phyloP scores from a whole-genome alignment of 495 filamentous ascomycete genomes.

The Saxophila tyrrhenica region DNA sequence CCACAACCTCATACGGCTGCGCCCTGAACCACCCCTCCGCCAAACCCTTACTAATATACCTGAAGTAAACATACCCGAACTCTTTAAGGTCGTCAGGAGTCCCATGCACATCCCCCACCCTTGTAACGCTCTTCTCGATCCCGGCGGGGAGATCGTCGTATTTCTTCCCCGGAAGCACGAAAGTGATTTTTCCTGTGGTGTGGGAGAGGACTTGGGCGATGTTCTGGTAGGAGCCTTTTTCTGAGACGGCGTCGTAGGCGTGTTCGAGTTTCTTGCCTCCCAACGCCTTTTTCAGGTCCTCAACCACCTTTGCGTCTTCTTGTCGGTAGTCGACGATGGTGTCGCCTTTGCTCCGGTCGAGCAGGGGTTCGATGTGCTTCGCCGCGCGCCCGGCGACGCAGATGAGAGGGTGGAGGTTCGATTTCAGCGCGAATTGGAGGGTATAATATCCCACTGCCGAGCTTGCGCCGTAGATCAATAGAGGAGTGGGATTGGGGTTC shows the following conservation, averaged over 20 bases:
- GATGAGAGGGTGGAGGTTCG: constrained; percentile 64
- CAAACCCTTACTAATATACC: constrained; percentile 30
- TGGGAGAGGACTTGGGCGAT: constrained; percentile 37
- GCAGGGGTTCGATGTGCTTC: constrained; percentile 44
- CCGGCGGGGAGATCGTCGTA: constrained; percentile 23
- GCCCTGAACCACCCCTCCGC: constrained; percentile 48
- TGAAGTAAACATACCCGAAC: constrained; percentile 37
- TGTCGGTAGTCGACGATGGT: constrained; percentile 59
- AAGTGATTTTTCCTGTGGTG: constrained; percentile 40
- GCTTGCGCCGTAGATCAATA: constrained; percentile 57
- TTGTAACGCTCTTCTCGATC: constrained; percentile 23
- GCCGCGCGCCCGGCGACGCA: constrained; percentile 51
- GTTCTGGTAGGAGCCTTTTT: constrained; percentile 40
- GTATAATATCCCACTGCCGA: constrained; percentile 58
- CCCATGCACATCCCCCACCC: constrained; percentile 42
- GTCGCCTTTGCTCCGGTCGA: constrained; percentile 58
- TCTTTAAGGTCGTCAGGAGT: constrained; percentile 33
- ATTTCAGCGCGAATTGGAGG: constrained; percentile 54
- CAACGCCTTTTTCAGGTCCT: constrained; percentile 39
- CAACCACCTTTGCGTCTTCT: constrained; percentile 43
- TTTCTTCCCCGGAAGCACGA: constrained; percentile 38
- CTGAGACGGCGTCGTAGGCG: constrained; percentile 50
- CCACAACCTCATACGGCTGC: constrained; percentile 50
- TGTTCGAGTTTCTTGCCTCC: constrained; percentile 28
- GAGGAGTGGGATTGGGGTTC: constrained; percentile 33